These are phyloP conservation scores for Pseudomicrostroma phylloplanum DNA, from an alignment of 1,284 basidiomycete species.

Conservation along the genomic window DNA sequence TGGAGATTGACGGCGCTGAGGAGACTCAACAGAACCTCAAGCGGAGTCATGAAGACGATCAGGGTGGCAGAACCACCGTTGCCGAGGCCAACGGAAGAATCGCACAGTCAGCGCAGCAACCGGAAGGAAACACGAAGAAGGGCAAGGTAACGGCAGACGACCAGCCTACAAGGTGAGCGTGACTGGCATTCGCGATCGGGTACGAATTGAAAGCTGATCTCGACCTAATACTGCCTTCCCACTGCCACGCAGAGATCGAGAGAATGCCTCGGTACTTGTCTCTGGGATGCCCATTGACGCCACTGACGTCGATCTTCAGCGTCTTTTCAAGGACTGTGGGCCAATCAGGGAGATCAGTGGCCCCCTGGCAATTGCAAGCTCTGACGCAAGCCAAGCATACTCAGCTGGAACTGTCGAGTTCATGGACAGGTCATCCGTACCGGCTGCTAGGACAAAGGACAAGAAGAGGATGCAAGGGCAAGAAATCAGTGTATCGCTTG, in stretches of 20 bases:
- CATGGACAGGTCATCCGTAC: slow-evolving; percentile 54
- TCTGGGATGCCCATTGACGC: slow-evolving; percentile 62
- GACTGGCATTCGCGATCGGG: no score
- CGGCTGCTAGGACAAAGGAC: slow-evolving; percentile 82
- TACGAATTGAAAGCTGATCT: no score
- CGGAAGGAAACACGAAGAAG: not conserved
- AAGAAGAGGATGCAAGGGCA: slow-evolving; percentile 64
- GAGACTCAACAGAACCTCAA: not conserved
- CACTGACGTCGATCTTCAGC: slow-evolving; percentile 63
- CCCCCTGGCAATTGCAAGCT: slow-evolving; percentile 18
- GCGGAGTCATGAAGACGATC: not conserved
- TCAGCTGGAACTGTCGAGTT: slow-evolving; percentile 53
- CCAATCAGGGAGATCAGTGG: slow-evolving; percentile 36
- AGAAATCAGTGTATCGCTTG: slow-evolving; percentile 75
- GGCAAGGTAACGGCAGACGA: not conserved
- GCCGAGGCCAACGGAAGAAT: not conserved
- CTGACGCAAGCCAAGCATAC: not conserved
- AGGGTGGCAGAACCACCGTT: not conserved
- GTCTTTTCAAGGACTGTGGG: slow-evolving; percentile 68
- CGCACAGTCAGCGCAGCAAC: no score
- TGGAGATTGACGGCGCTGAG: not conserved
- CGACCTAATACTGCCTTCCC: no score
- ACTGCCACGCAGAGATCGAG: slow-evolving; percentile 65
- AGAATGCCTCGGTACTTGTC: slow-evolving; percentile 86
- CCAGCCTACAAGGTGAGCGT: no score